These are phyloP conservation scores for Penicillium frequentans DNA, from an alignment of 2,329 filamentous ascomycete species.

Conservation along the genomic window DNA sequence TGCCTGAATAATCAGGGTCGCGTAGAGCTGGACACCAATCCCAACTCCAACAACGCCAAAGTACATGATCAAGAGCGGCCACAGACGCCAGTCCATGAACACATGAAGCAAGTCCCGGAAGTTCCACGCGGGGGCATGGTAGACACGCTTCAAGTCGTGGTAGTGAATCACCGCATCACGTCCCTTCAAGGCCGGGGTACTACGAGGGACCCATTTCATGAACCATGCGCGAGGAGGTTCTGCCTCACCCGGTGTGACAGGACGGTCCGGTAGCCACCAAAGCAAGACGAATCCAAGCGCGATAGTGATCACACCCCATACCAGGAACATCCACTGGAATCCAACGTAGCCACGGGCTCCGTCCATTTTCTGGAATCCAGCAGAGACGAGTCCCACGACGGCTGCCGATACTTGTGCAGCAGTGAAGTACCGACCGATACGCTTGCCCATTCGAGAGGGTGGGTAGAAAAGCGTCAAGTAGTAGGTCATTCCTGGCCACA, in stretches of 20 bases:
- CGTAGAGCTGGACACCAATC: constrained; percentile 86
- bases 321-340: constrained; percentile 71
- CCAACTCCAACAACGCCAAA: constrained; percentile 92
- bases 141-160: constrained; percentile 76
- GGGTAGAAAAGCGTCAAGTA: constrained; percentile 92
- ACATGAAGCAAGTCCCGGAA: constrained; percentile 68
- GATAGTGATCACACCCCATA: constrained; percentile 77
- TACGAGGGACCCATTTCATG: constrained; percentile 65
- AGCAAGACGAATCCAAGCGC: constrained; percentile 71
- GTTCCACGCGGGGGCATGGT: constrained; percentile 72
- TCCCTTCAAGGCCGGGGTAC: constrained; percentile 70
- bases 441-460: constrained; percentile 78
- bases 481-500: constrained; percentile 95
- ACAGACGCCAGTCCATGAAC: constrained; percentile 81
- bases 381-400: constrained; percentile 84
- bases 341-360: constrained; percentile 72
- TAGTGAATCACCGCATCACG: constrained; percentile 82
- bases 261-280: constrained; percentile 90
- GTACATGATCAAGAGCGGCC: constrained; percentile 87
- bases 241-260: constrained; percentile 61
- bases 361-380: constrained; percentile 91
- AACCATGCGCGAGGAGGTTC: constrained; percentile 33
- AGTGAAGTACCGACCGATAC: constrained; percentile 87
- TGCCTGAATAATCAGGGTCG: constrained; percentile 78
- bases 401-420: constrained; percentile 85